phyloP scores from a whole-genome alignment of 2,329 filamentous ascomycete genomes.

The Aspergillus quadrilineatus region DNA sequence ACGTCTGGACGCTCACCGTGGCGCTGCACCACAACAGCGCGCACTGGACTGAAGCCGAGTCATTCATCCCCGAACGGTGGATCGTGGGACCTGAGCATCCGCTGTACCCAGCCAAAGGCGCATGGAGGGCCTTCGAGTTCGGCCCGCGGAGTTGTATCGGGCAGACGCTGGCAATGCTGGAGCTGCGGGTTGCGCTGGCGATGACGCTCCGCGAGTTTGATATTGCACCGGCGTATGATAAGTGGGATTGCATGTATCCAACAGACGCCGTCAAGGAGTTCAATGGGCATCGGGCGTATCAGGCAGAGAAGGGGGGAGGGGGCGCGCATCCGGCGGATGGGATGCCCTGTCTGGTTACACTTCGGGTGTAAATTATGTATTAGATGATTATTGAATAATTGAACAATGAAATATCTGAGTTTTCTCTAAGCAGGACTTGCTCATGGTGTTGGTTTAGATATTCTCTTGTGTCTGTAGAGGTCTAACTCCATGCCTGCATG shows the following conservation, averaged over 20 bases:
- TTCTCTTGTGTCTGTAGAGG: no score
- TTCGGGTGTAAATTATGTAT: no score
- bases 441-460: no score
- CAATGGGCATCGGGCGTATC: conserved; percentile 7
- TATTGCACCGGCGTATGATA: conserved; percentile 19
- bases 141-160: conserved; percentile 52
- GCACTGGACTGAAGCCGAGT: conserved; percentile 19
- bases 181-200: conserved; percentile 32
- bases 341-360: neutral
- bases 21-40: conserved; percentile 18
- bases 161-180: conserved; percentile 49
- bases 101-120: conserved; percentile 33
- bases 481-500: no score
- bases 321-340: conserved; percentile 10
- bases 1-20: conserved; percentile 17
- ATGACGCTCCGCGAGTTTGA: conserved; percentile 26
- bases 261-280: neutral
- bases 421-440: no score
- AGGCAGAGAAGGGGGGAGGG: conserved; percentile 5
- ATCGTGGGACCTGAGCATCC: conserved; percentile 28
- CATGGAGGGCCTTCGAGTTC: conserved; percentile 52
- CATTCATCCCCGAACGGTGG: conserved; percentile 40
- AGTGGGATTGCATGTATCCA: conserved; percentile 6
- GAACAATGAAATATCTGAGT: no score
- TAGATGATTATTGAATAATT: no score